Evolutionary conservation across 1,284 basidiomycete genomes (phyloP), one percentile per base, ranked within the genome.

Genomic region (Chondrostereum purpureum): DNA sequence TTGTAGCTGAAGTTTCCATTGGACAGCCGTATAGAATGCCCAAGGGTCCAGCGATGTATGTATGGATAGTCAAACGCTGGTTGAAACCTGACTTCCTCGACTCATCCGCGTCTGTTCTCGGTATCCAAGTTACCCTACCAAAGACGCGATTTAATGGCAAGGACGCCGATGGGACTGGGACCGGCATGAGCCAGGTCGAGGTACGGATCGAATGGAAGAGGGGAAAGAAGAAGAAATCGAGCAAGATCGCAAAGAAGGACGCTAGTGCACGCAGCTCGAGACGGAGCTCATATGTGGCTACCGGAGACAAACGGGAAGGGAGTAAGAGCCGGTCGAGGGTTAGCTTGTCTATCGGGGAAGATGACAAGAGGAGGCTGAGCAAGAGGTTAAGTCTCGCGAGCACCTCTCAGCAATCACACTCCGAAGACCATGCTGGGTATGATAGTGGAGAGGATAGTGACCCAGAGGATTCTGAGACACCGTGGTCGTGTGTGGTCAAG

Each of bases 381-480:
- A 23, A 23, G 19, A 18, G 45, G 45, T 17, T 31, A 37, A 37
- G 23, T 31, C 14, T 42, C 13, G 24, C n/a, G 27, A 31, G 27
- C 27, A 31, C 27, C 8, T 31, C 27, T 8, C 27, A 31, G 43
- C 46, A 22, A 14, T 53, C 53, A 16, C 50, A 51, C 42, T 47
- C 43, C 33, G 43, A 61, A 12, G 55, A 52, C 23, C 56, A 43
- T 3, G 56, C 61, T 10, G 65, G 65, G 11, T 63, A 66, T 3
- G 77, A 75, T 37, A 72, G 70, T 4, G 82, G 70, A 1, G 77
- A 82, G 14, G 83, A 92, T 42, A 89, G 85, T 49, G 93, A 97
- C 55, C 90, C 92, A 0, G 94, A 98, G 62, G 94, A 98, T 62
- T 90, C 86, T 38, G 94, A 97, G 65, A 92, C 90, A 20, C 90